Base-by-base conservation (phyloP, 129 eudicot species). In the Erigeron canadensis region DNA sequence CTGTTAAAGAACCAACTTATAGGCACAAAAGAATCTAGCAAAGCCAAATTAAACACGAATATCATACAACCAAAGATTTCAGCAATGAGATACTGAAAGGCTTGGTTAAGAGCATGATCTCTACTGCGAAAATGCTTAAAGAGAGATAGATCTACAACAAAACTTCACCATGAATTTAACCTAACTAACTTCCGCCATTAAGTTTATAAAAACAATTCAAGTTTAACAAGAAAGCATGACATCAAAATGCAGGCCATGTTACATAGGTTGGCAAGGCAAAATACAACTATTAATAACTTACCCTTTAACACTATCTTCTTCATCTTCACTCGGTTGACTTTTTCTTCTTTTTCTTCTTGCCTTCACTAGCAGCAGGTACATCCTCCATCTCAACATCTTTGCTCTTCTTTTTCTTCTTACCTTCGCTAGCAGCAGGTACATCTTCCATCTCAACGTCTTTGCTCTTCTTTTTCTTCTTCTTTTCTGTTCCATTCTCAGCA, bases 341-440 rank as follows among this genome's bases (percentile, higher is more conserved):
- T 62, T 81, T 82, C 81, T 84, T 86, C 87, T 83, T 89, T 73
- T 85, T 86, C 93, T 86, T 89, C 81, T 87, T 87, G 12, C 89
- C 85, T 65, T 83, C 95, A 56, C 81, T 84, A 16, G 76, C 83
- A 50, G 77, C 83, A 17, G 82, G 64, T 48, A 62, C 74, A 45
- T 77, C 89, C 65, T 81, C 91, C 50, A 37, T 75, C 45, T 63
- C 83, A 28, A 79, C 86, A 39, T 86, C 86, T 65, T 75, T 82
- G 68, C 79, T 87, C 77, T 84, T 91, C 85, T 83, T 90, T 73
- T 85, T 86, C 93, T 86, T 89, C 81, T 87, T 87, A 12, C 89
- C 85, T 65, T 83, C 95, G 57, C 81, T 84, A 16, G 76, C 83
- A 50, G 77, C 83, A 17, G 82, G 64, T 48, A 62, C 74, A 45